Base-by-base conservation (phyloP, 768 basidiomycete genomes). In the Scleroderma citrinum region DNA sequence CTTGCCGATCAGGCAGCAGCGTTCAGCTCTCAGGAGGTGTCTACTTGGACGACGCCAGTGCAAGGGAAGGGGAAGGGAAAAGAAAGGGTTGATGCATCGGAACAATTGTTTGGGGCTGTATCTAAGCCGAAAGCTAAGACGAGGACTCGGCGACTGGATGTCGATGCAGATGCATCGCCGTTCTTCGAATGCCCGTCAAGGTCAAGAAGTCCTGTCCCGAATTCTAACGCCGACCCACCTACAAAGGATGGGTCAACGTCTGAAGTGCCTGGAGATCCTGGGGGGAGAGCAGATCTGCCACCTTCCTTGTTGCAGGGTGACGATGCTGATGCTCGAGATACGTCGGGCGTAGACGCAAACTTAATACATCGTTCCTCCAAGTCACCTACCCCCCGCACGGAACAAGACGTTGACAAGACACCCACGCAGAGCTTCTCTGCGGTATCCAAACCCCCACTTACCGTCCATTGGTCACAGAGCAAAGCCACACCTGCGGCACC, bases 1-100 rank as follows among this genome's bases (percentile, higher is more conserved):
- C 68, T 87, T 30, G 86, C 85, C 1, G 84, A 86, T 55, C 83
- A 87, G 60, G 83, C 86, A 3, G 81, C 81, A 7, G 78, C 68
- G 14, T 76, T 77, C 63, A 64, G 70, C 62, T 60, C 72, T 56
- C 52, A 70, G 58, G 59, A 70, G 53, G 62, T 59, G 47, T 16
- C 54, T 5, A n/a, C 34, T 5, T 14, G 46, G 17, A 16, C 20
- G 37, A 14, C 55, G 51, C 24, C 11, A 41, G 1, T 50, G 46
- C 49, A 42, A 16, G 17, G 35, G 3, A 56, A 56, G 51, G 62
- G 46, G 6, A 64, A 61, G 42, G 62, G 55, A 14, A 60, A 59
- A 30, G 60, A 55, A 38, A 58, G 45, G 37, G 56, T 32, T 2
- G 44, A 45, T 16, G 2, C 17, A 34, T 51, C 38, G 30, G 54